phyloP scores from a whole-genome alignment of 225 moss, liverwort and hornwort species.

The Asterella californica region DNA sequence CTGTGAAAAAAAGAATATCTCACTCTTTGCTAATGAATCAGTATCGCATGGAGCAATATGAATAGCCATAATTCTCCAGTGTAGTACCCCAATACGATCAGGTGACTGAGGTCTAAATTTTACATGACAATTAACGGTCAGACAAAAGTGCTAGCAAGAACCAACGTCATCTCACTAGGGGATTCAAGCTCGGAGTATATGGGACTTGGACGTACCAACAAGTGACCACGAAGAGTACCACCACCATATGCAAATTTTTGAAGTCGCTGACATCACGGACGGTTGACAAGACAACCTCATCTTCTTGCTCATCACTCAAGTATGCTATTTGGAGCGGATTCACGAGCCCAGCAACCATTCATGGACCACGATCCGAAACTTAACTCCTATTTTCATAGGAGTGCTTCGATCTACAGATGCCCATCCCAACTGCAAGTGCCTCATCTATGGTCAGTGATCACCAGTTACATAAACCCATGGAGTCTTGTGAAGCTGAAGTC shows the following conservation, averaged over 20 bases:
- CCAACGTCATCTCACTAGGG: neutral
- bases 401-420: slow-evolving; percentile 64
- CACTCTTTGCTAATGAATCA: neutral
- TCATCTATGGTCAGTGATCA: slow-evolving; percentile 14
- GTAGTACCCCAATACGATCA: no score
- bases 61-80: neutral
- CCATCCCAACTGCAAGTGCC: slow-evolving; percentile 89
- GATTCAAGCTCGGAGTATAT: neutral
- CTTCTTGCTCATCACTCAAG: slow-evolving; percentile 50
- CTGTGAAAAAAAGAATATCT: neutral
- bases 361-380: slow-evolving; percentile 70
- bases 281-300: neutral
- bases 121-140: neutral
- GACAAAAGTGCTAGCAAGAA: neutral
- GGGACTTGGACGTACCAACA: slow-evolving; percentile 54
- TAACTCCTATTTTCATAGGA: slow-evolving; percentile 57
- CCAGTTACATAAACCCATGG: neutral
- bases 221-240: slow-evolving; percentile 77
- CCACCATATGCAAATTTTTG: slow-evolving; percentile 59
- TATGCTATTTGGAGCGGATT: slow-evolving; percentile 82
- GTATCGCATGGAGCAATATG: neutral
- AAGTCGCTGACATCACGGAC: slow-evolving; percentile 2
- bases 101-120: neutral
- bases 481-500: neutral
- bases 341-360: slow-evolving; percentile 75